These are phyloP conservation scores for Beauveria scarabaeidicola DNA, from an alignment of 2,329 filamentous ascomycete species.

Conservation along the genomic window DNA sequence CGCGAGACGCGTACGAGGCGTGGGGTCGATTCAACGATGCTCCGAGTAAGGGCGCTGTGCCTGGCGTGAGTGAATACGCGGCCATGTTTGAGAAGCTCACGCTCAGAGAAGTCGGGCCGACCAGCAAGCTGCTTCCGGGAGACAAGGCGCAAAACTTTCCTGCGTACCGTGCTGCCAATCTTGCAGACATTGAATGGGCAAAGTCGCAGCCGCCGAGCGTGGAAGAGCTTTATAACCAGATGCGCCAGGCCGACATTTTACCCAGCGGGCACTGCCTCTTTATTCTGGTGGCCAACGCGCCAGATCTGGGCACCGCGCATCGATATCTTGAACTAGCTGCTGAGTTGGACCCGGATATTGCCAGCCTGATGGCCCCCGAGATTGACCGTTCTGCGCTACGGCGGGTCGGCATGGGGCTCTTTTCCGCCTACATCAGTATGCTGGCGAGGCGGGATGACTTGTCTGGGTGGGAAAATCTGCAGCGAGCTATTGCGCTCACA, in stretches of 20 bases:
- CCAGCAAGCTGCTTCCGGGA: constrained; percentile 40
- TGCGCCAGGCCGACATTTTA: constrained; percentile 41
- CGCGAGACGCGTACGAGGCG: constrained; percentile 52
- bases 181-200: constrained; percentile 56
- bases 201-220: constrained; percentile 52
- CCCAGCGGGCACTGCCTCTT: constrained; percentile 43
- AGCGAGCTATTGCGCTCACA: constrained; percentile 24
- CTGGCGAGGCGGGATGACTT: constrained; percentile 18
- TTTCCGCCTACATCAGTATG: constrained; percentile 41
- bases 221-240: constrained; percentile 48
- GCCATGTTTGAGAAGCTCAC: constrained; percentile 54
- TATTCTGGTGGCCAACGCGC: constrained; percentile 47
- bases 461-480: constrained; percentile 19
- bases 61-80: constrained; percentile 40
- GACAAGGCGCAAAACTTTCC: constrained; percentile 46
- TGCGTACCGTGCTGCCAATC: constrained; percentile 35
- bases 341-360: constrained; percentile 9
- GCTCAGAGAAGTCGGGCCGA: constrained; percentile 20
- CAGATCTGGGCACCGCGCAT: constrained; percentile 36
- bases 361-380: constrained; percentile 16
- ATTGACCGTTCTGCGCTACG: constrained; percentile 19
- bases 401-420: constrained; percentile 24
- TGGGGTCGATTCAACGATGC: constrained; percentile 43
- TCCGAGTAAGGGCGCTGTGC: constrained; percentile 24
- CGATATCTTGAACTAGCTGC: constrained; percentile 41